These are phyloP conservation scores for Floccularia luteovirens DNA, from an alignment of 768 basidiomycete species.

Conservation along the genomic window DNA sequence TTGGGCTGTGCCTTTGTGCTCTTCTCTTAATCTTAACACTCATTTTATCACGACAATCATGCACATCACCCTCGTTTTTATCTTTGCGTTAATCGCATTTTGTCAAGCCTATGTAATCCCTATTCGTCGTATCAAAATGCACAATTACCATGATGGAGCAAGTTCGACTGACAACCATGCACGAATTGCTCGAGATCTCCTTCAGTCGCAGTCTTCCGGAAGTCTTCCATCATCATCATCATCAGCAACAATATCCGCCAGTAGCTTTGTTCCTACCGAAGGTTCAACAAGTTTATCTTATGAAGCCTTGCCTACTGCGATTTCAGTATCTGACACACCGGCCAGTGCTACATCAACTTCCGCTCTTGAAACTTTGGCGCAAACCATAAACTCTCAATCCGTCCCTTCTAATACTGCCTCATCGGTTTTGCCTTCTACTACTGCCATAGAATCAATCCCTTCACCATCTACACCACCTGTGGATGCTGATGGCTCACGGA, in stretches of 20 bases:
- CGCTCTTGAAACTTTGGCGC: conserved; percentile 1
- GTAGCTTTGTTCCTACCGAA: not conserved
- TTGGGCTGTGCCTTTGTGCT: conserved; percentile 9
- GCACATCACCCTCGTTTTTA: conserved; percentile 6
- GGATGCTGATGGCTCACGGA: conserved; percentile 13
- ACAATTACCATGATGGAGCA: not conserved
- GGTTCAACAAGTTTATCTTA: not conserved
- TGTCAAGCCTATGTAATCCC: conserved; percentile 11
- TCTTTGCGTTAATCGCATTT: conserved; percentile 7
- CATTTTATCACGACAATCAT: conserved; percentile 9
- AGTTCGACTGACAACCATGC: not conserved
- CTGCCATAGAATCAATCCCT: conserved; percentile 3
- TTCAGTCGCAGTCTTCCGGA: not conserved
- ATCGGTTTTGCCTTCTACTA: not conserved
- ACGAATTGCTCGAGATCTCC: not conserved
- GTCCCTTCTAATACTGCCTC: not conserved
- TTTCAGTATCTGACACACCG: not conserved
- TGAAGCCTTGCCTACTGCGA: not conserved
- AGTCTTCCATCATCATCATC: conserved; percentile 1
- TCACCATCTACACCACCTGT: conserved; percentile 8
- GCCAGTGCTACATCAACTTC: conserved; percentile 1
- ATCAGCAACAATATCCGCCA: conserved; percentile 4
- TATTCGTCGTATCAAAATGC: conserved; percentile 9
- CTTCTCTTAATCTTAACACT: conserved; percentile 8
- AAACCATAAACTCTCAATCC: not conserved